Base-by-base conservation (phyloP, 805 yeast genomes). In the Barnettozyma sucrosica region DNA sequence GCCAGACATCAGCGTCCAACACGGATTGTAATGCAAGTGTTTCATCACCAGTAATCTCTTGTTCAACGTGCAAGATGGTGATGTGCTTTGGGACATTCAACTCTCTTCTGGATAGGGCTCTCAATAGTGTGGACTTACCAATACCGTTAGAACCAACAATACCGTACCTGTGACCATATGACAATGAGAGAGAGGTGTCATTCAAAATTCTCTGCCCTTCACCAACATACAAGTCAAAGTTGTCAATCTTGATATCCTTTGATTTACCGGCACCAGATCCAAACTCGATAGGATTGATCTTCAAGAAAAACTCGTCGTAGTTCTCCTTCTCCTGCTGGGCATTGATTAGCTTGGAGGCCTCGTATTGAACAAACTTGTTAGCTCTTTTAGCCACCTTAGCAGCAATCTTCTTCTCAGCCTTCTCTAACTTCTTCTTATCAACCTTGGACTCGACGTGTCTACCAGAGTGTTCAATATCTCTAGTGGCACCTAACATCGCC, bases 1-100 rank as follows among this genome's bases (percentile, higher is more conserved):
- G 79, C 99, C 99, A 93, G 37, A 93, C 99, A 70, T 93, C 99
- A 1, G 99, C 99, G 69, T 93, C 99, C 55, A 93, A 73, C n/a
- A 93, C 99, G 53, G 96, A 85, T 66, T 92, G 97, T 46, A 93
- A 66, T 1, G 97, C 99, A 9, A 81, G 66, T 2, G 88, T 85
- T 44, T 90, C 97, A 61, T 92, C 97, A 61, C 99, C 99, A 56
- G 80, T 76, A 43, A 93, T 79, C 72, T 93, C 99, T 76, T 93
- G 99, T 66, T 93, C 99, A 48, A 93, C 99, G 61, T 93, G 97
- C 57, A 93, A 74, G 66, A 93, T 87, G 2, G 98, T 87, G 53
- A 93, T 92, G 66, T 93, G 98, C 58, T 87, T 89, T 13, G 99
- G 98, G 57, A 93, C 85, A 49, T 89, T 81, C 57, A 93, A 74